Base-by-base conservation (phyloP, 2,329 filamentous ascomycete species). In the Magnaporthiopsis rhizophila region DNA sequence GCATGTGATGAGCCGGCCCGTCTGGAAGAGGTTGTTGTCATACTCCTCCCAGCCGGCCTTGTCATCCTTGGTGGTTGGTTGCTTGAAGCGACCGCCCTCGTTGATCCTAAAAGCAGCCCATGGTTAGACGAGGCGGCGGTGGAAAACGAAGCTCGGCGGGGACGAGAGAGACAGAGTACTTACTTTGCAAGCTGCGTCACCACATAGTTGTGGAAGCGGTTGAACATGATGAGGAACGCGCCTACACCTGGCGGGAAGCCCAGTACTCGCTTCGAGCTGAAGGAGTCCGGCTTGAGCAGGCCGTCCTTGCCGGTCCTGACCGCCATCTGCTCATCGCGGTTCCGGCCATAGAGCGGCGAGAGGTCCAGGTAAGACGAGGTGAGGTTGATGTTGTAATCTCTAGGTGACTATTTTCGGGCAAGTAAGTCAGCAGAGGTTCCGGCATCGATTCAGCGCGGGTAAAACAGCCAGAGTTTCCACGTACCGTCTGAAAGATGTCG, bases 341-440 rank as follows among this genome's bases (percentile, higher is more conserved):
- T 86, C 62, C 83, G 88, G 3, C 90, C 90, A 68, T 92, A 92
- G 3, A 92, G 77, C 0, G 89, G 89, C 0, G 87, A 82, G 1
- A 93, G 78, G 70, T 92, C 89, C 30, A 92, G 81, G 67, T 92
- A 92, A 0, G 89, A 91, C 0, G 88, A 91, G 0, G 87, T 90
- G 57, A 65, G 59, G 18, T 65, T 65, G 36, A 65, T 58, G n/a
- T 59, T 60, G 32, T 26, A 59, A 28, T 65, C 61, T 9, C 24
- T 57, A 9, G 36, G n/a, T 2, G 64, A 65, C 64, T 65, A 13
- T 34, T 24, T 28, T 24, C 45, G 15, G 8, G 21, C 62, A 50
- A 38, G 53, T 56, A 32, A n/a, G 18, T 34, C 7, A 50, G 12
- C 34, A 50, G 2, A n/a, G 13, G 26, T 12, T 12, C 24, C 28